Percentiles rank a stretch among this genome's conserved stretches.
phyloP scores from a whole-genome alignment of 768 basidiomycete genomes.

The Pleurotus tuber-regium region DNA sequence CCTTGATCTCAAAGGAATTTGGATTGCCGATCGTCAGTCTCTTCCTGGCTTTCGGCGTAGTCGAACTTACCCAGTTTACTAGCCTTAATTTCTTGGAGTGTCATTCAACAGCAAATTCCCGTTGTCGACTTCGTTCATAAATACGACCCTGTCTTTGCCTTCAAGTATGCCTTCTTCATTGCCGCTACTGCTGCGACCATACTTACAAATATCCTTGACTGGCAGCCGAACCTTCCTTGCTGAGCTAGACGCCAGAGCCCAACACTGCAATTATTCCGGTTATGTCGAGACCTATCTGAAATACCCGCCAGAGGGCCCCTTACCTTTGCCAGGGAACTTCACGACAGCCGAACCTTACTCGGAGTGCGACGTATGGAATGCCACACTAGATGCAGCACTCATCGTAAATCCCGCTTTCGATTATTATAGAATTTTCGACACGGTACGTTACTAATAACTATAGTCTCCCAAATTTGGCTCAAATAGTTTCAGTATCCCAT shows the following conservation, averaged over 20 bases:
- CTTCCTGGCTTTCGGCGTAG: neutral
- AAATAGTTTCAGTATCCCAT: conserved; percentile 57
- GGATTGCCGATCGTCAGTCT: conserved; percentile 67
- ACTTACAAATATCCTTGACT: conserved; percentile 1
- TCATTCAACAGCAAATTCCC: conserved; percentile 68
- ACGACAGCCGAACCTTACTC: conserved; percentile 33
- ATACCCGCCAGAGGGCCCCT: conserved; percentile 62
- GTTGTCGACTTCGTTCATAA: conserved; percentile 75
- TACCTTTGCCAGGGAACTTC: conserved; percentile 67
- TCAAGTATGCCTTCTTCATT: conserved; percentile 53
- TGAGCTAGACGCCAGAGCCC: conserved; percentile 51
- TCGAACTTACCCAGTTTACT: neutral
- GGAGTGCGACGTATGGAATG: conserved; percentile 71
- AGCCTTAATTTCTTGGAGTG: conserved; percentile 60
- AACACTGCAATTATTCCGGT: conserved; percentile 55
- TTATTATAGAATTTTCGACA: conserved; percentile 76
- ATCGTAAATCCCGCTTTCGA: conserved; percentile 73
- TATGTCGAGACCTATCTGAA: conserved; percentile 63
- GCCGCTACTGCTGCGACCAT: neutral
- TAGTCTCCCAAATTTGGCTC: too few species aligned
- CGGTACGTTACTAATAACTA: conserved; percentile 29
- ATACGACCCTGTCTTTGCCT: conserved; percentile 64
- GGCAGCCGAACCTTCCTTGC: conserved; percentile 61
- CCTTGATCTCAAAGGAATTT: conserved; percentile 64
- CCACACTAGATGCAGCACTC: conserved; percentile 60